Base-by-base conservation (phyloP, 108 stramenopile genomes). In the Pseudonitzschia multiseries region DNA sequence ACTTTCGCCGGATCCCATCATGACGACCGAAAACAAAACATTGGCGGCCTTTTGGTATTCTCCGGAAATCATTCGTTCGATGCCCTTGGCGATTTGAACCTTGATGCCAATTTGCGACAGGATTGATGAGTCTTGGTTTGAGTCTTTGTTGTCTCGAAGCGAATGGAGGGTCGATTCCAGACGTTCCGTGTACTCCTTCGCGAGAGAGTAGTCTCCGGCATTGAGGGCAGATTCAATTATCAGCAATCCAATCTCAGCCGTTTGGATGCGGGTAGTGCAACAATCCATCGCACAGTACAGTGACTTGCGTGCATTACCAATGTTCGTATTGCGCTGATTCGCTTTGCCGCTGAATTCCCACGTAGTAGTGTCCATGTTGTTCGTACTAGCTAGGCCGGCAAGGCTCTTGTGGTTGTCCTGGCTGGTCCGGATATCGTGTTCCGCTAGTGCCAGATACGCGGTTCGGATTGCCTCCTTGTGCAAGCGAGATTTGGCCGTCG, bases 391-490 rank as follows among this genome's bases (percentile, higher is more conserved):
- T 26, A 10, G 21, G 9, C 24, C 22, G 54, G 54, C 54, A 26
- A 56, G 24, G 54, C 54, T 56, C 26, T 56, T 56, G 24, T 24
- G 24, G 24, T 21, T 62, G 21, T 64, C 33, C 41, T 62, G 74
- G 68, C 90, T 88, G 56, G 78, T 81, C 69, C 73, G 29, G 12
- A 63, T 26, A 46, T 80, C 65, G 57, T 74, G 65, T 54, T 72
- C 56, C 41, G 81, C 78, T 75, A 86, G 81, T 12, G 83, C 83
- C 70, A 92, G 50, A 44, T 85, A 83, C 24, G 90, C 93, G 8
- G 68, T 83, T 14, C 90, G 83, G 69, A 94, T 94, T 40, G 86
- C 84, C 68, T 92, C 93, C 78, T 89, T 92, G 80, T 89, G 78
- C 67, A 94, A 62, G 63, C 89, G 84, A 31, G 86, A 78, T 64